Conservation (phyloP, 768 basidiomycete genomes). For the Kwoniella botswanensis region DNA sequence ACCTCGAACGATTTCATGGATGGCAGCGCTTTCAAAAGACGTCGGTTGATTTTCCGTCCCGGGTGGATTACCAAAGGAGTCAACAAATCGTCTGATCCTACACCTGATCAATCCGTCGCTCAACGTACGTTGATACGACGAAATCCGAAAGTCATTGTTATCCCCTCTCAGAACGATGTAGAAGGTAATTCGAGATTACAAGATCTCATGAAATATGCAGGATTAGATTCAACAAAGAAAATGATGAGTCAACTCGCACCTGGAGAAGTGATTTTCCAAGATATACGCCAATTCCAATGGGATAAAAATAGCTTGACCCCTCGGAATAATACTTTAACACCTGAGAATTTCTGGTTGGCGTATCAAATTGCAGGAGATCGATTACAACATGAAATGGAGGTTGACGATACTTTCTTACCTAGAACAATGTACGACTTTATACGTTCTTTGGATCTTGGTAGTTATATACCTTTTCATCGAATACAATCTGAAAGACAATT, state of each 20-base stretch:
- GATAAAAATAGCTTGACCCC: constrained; percentile 10
- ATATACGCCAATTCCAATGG: constrained; percentile 21
- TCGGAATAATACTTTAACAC: constrained; percentile 11
- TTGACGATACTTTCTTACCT: neutral
- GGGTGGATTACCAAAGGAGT: constrained; percentile 23
- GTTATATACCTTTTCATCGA: constrained; percentile 14
- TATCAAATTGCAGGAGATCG: constrained; percentile 10
- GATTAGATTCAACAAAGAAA: neutral
- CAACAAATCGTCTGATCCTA: neutral
- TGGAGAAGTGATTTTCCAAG: constrained; percentile 9
- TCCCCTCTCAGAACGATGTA: neutral
- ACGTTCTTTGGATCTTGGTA: constrained; percentile 16
- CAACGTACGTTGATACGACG: constrained; percentile 1
- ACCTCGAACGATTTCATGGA: constrained; percentile 8
- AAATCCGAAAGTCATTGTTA: neutral
- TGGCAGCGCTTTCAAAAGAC: constrained; percentile 13
- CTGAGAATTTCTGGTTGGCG: constrained; percentile 2
- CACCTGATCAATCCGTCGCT: constrained; percentile 9
- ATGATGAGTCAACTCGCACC: constrained; percentile 7
- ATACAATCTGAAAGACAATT: neutral
- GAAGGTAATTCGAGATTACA: neutral
- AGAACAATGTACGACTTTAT: constrained; percentile 18
- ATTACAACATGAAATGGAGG: constrained; percentile 3
- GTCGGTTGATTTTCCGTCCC: constrained; percentile 25
- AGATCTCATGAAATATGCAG: neutral